Percentiles rank a stretch among this genome's conserved stretches.
Evolutionary conservation across 2,329 filamentous ascomycete genomes (phyloP).

Genomic region (Alternaria arborescens): DNA sequence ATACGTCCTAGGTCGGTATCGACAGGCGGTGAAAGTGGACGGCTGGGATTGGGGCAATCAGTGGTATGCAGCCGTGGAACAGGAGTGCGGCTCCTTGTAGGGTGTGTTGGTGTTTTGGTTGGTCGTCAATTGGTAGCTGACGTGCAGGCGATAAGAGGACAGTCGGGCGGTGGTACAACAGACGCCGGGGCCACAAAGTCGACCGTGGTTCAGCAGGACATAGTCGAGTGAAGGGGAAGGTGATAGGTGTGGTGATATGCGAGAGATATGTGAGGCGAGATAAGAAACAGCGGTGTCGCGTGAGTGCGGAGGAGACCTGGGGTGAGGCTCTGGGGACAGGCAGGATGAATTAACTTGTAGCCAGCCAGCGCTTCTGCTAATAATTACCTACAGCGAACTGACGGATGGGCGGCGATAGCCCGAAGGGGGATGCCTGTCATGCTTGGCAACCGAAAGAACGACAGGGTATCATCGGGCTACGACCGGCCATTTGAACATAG

Average conservation of each 20-base stretch:
- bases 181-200: background rate
- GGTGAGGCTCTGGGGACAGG: conserved; percentile 27
- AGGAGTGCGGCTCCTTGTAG: conserved; percentile 33
- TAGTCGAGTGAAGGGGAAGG: conserved; percentile 13
- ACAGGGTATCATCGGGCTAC: conserved; percentile 17
- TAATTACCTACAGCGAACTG: conserved; percentile 24
- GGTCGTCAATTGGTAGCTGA: conserved; percentile 44
- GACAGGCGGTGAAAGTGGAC: conserved; percentile 27
- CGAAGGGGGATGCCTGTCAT: conserved; percentile 17
- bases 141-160: conserved; percentile 46
- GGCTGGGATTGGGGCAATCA: conserved; percentile 22
- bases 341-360: conserved; percentile 23
- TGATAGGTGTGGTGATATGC: background rate
- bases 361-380: conserved; percentile 19
- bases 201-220: conserved; percentile 31
- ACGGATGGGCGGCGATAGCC: conserved; percentile 15
- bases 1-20: conserved; percentile 19
- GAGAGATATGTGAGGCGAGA: background rate
- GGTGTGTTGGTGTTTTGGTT: conserved; percentile 27
- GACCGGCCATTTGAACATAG: conserved; percentile 16
- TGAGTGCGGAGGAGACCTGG: conserved; percentile 19
- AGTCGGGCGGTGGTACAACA: conserved; percentile 10
- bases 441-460: conserved; percentile 14
- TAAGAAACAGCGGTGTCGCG: conserved; percentile 13
- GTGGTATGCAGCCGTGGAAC: conserved; percentile 32